Conservation (phyloP, 441 rosid genomes). For the Croton laevigatus region DNA sequence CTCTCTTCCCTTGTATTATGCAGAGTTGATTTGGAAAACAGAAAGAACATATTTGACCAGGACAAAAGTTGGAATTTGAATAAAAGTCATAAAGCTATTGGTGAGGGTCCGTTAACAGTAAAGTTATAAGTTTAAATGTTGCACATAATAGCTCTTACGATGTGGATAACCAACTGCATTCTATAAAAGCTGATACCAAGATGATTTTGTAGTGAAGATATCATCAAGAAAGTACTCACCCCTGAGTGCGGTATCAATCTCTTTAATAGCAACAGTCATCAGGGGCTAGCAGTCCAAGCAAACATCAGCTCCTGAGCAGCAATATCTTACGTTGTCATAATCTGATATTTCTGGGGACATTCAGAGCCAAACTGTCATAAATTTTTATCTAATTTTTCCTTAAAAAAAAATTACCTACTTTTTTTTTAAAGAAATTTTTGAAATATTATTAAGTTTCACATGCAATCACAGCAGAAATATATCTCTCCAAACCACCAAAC, state of each 20-base stretch:
- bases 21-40: background rate
- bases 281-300: constrained; percentile 94
- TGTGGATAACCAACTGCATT: background rate
- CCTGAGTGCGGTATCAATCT: constrained; percentile 74
- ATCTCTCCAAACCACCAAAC: too few species aligned
- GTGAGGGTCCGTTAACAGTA: background rate
- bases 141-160: background rate
- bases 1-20: background rate
- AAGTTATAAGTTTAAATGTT: too few species aligned
- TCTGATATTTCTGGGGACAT: constrained; percentile 82
- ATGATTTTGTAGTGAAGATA: background rate
- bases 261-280: constrained; percentile 93
- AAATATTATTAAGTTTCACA: too few species aligned
- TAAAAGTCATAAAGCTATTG: background rate
- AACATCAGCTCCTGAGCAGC: constrained; percentile 94
- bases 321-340: constrained; percentile 86
- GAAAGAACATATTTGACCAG: background rate
- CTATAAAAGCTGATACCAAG: background rate
- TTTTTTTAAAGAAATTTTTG: too few species aligned
- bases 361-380: too few species aligned
- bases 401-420: too few species aligned
- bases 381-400: too few species aligned
- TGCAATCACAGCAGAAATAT: too few species aligned
- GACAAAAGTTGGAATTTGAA: constrained; percentile 4
- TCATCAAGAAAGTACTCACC: constrained; percentile 34